Percentiles rank a stretch among this genome's conserved stretches.
Evolutionary conservation across 257 asterid genomes (phyloP).

Genomic region (Fraxinus anomala): DNA sequence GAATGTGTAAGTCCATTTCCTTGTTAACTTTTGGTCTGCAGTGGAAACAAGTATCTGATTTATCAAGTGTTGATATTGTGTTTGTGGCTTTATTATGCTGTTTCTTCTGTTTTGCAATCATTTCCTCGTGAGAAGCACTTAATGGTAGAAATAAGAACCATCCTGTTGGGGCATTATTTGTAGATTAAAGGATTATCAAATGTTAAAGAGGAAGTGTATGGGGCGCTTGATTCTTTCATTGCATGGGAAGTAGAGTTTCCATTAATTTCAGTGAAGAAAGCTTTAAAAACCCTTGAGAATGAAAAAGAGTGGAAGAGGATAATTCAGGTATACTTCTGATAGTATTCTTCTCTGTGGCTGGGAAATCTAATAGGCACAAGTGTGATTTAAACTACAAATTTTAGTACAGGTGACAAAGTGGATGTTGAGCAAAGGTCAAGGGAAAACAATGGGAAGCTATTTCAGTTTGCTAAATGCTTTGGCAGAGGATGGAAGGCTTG

Average conservation of each 20-base stretch:
- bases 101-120: neutral
- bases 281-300: constrained; percentile 72
- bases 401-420: constrained; percentile 72
- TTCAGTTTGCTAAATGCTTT: constrained; percentile 76
- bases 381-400: constrained; percentile 12
- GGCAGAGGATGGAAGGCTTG: constrained; percentile 87
- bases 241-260: constrained; percentile 99
- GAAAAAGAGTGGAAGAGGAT: constrained; percentile 89
- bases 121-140: constrained; percentile 2
- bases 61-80: constrained; percentile 6
- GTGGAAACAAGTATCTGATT: constrained; percentile 7
- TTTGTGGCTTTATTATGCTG: neutral
- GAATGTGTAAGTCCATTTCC: constrained; percentile 67
- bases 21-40: constrained; percentile 3
- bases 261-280: constrained; percentile 88
- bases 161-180: constrained; percentile 16
- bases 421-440: constrained; percentile 98
- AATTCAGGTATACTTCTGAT: constrained; percentile 60
- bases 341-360: neutral
- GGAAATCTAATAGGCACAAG: neutral
- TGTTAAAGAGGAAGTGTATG: constrained; percentile 94
- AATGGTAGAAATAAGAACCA: constrained; percentile 9
- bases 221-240: constrained; percentile 91
- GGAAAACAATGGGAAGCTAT: constrained; percentile 97
- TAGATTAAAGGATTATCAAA: constrained; percentile 86